Evolutionary conservation across 139 green algal species (phyloP).

Genomic region (Choricystis sp.): DNA sequence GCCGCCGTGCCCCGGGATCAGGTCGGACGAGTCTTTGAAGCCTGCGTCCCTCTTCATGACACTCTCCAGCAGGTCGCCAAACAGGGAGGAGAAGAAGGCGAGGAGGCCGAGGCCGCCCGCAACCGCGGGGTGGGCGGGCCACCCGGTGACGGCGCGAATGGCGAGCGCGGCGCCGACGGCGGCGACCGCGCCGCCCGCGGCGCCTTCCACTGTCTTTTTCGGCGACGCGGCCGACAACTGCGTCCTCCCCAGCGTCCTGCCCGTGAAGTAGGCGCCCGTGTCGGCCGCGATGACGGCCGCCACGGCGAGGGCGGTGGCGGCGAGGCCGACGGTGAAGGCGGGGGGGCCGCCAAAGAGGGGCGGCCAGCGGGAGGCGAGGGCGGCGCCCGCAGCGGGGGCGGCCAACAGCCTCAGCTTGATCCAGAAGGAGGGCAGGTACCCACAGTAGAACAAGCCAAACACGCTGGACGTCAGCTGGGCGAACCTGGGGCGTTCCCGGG

Average conservation of each 20-base stretch:
- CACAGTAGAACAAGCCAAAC: conserved; percentile 88
- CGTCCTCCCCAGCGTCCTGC: conserved; percentile 58
- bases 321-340: conserved; percentile 55
- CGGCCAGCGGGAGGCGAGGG: conserved; percentile 14
- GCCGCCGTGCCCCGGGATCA: conserved; percentile 94
- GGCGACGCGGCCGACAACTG: conserved; percentile 68
- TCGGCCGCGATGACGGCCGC: conserved; percentile 72
- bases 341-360: conserved; percentile 25
- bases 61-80: conserved; percentile 95
- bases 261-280: conserved; percentile 71
- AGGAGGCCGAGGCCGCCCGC: conserved; percentile 26
- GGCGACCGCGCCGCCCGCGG: conserved; percentile 48
- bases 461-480: conserved; percentile 62
- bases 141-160: conserved; percentile 23
- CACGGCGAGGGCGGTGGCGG: conserved; percentile 60
- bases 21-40: conserved; percentile 82
- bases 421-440: conserved; percentile 86
- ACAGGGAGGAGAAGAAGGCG: conserved; percentile 68
- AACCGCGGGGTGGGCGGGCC: conserved; percentile 8
- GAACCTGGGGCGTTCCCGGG: conserved; percentile 50
- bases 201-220: conserved; percentile 91
- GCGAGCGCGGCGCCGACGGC: conserved; percentile 33
- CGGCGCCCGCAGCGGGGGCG: conserved; percentile 21
- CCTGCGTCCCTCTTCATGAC: conserved; percentile 95
- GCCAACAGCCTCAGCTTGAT: conserved; percentile 65